A percentile compares a stretch with the other conserved stretches of the same genome.
Conservation (phyloP, 768 basidiomycete genomes). For the Auricularia sp. region DNA sequence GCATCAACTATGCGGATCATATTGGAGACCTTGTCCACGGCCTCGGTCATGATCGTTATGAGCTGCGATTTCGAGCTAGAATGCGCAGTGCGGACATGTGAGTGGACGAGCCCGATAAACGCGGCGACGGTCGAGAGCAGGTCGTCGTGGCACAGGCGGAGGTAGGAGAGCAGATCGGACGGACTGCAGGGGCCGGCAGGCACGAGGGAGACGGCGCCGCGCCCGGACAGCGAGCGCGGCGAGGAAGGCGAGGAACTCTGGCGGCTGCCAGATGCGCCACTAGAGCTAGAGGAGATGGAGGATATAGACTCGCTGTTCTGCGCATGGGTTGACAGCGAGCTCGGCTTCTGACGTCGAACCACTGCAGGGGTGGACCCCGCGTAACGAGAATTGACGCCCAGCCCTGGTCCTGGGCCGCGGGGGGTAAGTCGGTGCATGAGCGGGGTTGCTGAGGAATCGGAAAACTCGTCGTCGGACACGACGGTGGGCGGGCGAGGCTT, state of each 20-base stretch:
- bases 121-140: constrained; percentile 92
- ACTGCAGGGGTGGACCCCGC: not conserved
- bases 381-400: not conserved
- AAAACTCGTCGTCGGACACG: not conserved
- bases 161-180: constrained; percentile 59
- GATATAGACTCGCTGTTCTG: not conserved
- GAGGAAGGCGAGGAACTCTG: constrained; percentile 51
- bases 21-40: constrained; percentile 88
- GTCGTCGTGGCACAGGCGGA: constrained; percentile 79
- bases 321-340: not conserved
- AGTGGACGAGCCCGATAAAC: constrained; percentile 94
- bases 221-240: constrained; percentile 51
- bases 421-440: not conserved
- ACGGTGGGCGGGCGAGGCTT: not conserved
- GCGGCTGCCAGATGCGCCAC: constrained; percentile 39
- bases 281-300: not conserved
- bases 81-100: constrained; percentile 80
- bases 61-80: constrained; percentile 88
- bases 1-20: constrained; percentile 86
- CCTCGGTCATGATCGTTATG: constrained; percentile 90
- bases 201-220: constrained; percentile 37
- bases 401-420: not conserved
- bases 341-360: too few relatives aligned
- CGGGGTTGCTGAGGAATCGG: not conserved
- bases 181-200: constrained; percentile 64